Conservation (phyloP, 1,284 basidiomycete genomes). For the Xerocomus nothofagi region DNA sequence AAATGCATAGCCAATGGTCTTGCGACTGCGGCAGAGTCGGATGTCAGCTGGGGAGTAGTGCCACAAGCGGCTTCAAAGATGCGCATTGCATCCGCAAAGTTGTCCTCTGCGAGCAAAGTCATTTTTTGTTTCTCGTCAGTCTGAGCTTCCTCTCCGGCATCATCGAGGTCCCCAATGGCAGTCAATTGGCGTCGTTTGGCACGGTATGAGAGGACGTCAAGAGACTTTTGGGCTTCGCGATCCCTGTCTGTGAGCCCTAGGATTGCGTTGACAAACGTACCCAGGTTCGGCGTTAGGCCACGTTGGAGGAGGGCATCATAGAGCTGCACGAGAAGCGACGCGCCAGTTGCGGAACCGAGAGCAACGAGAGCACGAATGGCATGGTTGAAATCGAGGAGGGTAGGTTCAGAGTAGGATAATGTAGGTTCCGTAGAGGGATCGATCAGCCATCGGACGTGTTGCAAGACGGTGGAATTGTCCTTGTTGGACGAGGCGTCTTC, state of each 20-base stretch:
- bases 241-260: slow-evolving; percentile 73
- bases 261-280: slow-evolving; percentile 74
- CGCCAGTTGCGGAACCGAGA: slow-evolving; percentile 49
- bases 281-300: slow-evolving; percentile 63
- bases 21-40: background rate
- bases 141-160: slow-evolving; percentile 21
- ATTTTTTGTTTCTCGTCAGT: slow-evolving; percentile 40
- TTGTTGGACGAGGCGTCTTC: slow-evolving; percentile 23
- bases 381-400: slow-evolving; percentile 62
- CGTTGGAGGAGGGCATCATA: slow-evolving; percentile 78
- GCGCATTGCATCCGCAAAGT: slow-evolving; percentile 69
- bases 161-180: slow-evolving; percentile 19
- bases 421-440: slow-evolving; percentile 18
- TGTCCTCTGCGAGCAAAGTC: slow-evolving; percentile 59
- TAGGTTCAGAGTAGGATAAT: slow-evolving; percentile 21
- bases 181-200: slow-evolving; percentile 38
- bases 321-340: slow-evolving; percentile 61
- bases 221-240: slow-evolving; percentile 57
- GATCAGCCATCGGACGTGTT: slow-evolving; percentile 26
- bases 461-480: slow-evolving; percentile 9
- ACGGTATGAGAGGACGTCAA: slow-evolving; percentile 46
- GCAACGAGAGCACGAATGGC: slow-evolving; percentile 53
- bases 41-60: slow-evolving; percentile 30
- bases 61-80: slow-evolving; percentile 65
- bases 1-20: slow-evolving; percentile 29